These are phyloP conservation scores for Leucosporidium yakuticum DNA, from an alignment of 768 basidiomycete species.

Conservation along the genomic window DNA sequence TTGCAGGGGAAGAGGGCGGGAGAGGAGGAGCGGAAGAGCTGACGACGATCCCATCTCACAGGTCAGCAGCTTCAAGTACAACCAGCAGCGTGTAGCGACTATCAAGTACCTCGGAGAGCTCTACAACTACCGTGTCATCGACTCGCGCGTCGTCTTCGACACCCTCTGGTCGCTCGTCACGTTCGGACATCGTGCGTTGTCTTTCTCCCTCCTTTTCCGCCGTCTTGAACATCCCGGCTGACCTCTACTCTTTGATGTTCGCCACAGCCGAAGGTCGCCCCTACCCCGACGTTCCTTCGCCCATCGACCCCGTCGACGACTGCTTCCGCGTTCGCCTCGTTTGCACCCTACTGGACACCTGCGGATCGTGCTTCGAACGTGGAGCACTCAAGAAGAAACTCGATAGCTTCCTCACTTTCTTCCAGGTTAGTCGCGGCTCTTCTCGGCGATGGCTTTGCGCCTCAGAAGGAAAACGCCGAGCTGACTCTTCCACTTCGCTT, in stretches of 20 bases:
- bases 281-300: slow-evolving; percentile 63
- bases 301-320: slow-evolving; percentile 88
- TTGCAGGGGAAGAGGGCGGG: too few relatives aligned
- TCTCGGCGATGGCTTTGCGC: neutral
- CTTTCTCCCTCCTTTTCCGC: neutral
- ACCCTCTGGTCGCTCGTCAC: slow-evolving; percentile 89
- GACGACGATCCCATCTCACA: slow-evolving; percentile 16
- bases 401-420: slow-evolving; percentile 85
- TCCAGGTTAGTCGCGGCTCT: slow-evolving; percentile 60
- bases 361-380: slow-evolving; percentile 95
- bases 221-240: neutral
- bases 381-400: slow-evolving; percentile 87
- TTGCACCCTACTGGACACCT: slow-evolving; percentile 87
- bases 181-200: slow-evolving; percentile 81
- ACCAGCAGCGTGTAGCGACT: slow-evolving; percentile 84
- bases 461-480: neutral
- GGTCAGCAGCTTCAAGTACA: slow-evolving; percentile 88
- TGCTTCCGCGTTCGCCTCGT: slow-evolving; percentile 89
- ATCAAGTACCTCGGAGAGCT: slow-evolving; percentile 94
- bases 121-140: slow-evolving; percentile 89
- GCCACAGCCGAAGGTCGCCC: slow-evolving; percentile 78
- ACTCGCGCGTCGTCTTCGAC: slow-evolving; percentile 85
- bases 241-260: neutral
- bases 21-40: neutral
- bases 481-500: neutral